Evolutionary conservation across 768 basidiomycete species (phyloP).

Genomic region (Kwoniella dejecticola): DNA sequence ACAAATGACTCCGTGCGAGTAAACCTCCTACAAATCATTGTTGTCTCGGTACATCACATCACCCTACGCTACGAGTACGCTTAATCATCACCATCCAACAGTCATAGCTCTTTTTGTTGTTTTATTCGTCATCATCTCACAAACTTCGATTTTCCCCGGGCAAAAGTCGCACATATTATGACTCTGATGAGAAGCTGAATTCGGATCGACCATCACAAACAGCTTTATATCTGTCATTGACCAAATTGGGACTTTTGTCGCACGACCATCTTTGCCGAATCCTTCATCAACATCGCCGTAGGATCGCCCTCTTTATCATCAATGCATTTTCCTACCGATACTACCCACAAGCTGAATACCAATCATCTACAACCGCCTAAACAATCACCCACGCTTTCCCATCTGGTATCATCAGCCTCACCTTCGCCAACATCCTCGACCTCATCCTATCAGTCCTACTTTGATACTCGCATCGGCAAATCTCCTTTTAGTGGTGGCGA

Average conservation of each 20-base stretch:
- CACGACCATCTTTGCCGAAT: too few species aligned
- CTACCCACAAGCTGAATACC: not conserved
- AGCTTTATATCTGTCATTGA: too few species aligned
- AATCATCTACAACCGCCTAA: slow-evolving; percentile 2
- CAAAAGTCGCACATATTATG: too few species aligned
- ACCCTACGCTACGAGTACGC: not conserved
- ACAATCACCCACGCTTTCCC: slow-evolving; percentile 10
- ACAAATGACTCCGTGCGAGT: too few species aligned
- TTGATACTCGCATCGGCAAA: slow-evolving; percentile 2
- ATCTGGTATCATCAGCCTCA: slow-evolving; percentile 6
- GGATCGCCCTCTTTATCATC: not conserved
- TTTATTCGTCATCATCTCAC: too few species aligned
- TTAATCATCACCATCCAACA: too few species aligned
- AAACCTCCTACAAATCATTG: not conserved
- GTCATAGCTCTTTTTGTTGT: too few species aligned
- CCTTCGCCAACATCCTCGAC: slow-evolving; percentile 22
- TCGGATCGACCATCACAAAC: too few species aligned
- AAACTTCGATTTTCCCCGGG: too few species aligned
- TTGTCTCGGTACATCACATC: not conserved
- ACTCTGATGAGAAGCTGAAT: too few species aligned
- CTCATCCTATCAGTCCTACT: slow-evolving; percentile 18
- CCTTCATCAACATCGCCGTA: not conserved
- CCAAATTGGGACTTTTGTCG: too few species aligned
- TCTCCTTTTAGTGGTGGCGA: not conserved
- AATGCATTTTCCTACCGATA: slow-evolving; percentile 6